These are phyloP conservation scores for Hypholoma sublateritium DNA, from an alignment of 768 basidiomycete genomes.

Conservation along the genomic window DNA sequence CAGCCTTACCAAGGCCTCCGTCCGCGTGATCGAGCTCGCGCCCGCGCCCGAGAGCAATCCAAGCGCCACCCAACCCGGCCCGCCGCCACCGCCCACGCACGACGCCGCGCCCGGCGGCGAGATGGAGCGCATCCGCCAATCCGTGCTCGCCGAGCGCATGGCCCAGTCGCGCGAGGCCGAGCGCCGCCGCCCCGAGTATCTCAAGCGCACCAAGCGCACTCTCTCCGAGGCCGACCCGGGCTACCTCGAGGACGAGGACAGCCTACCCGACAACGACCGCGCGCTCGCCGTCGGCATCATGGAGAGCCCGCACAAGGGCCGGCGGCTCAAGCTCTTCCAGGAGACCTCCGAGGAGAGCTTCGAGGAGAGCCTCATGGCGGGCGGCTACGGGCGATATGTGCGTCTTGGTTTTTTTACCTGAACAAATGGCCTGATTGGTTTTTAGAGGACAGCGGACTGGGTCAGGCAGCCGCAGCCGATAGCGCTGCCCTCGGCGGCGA, in stretches of 20 bases:
- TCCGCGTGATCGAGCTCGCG: conserved; percentile 7
- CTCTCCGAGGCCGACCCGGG: conserved; percentile 40
- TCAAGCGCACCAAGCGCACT: conserved; percentile 57
- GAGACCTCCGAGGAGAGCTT: conserved; percentile 84
- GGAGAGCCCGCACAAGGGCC: conserved; percentile 71
- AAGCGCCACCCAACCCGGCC: conserved; percentile 19
- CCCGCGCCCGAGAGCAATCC: background rate
- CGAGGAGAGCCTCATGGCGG: conserved; percentile 81
- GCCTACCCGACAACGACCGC: conserved; percentile 16
- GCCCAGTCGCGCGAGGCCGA: conserved; percentile 55
- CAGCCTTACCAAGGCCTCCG: conserved; percentile 15
- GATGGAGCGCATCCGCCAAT: conserved; percentile 58
- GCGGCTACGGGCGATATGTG: conserved; percentile 78
- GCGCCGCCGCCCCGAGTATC: conserved; percentile 68
- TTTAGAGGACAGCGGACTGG: conserved; percentile 61
- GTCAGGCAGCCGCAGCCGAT: conserved; percentile 55
- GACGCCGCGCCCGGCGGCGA: conserved; percentile 45
- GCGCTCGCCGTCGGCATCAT: conserved; percentile 53
- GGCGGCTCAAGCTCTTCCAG: conserved; percentile 74
- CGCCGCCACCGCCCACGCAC: conserved; percentile 23
- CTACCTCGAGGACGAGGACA: conserved; percentile 33
- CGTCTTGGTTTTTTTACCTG: conserved; percentile 21
- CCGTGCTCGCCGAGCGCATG: conserved; percentile 48
- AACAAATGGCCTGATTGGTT: conserved; percentile 9
- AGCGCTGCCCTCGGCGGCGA: conserved; percentile 36